Base-by-base conservation (phyloP, 148 eudicot species). In the Mesembryanthemum crystallinum region DNA sequence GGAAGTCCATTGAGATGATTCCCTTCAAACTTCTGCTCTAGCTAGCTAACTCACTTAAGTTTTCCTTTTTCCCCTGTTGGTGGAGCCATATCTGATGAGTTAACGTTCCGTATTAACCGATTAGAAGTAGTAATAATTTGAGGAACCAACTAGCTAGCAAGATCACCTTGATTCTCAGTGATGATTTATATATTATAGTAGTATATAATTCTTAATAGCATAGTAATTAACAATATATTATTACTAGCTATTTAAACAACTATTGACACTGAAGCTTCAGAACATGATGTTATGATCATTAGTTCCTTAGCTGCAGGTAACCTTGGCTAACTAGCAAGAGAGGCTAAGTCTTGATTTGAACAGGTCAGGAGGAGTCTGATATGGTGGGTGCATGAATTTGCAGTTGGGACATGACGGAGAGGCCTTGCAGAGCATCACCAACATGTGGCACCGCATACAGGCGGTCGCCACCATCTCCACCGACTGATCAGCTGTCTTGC, bases 341-440 rank as follows among this genome's bases (percentile, higher is more conserved):
- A 88, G 88, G 84, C 96, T 85, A 80, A 86, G 85, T 51, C 73
- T 80, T 61, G 83, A 81, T 42, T 85, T 83, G 76, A 88, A 78
- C 45, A 84, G 70, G 69, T 52, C 66, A n/a, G 87, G 69, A 82
- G 82, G 74, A 37, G 30, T 83, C 24, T 83, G 87, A 42, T 90
- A 87, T 29, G 85, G 85, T 27, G 92, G 91, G 81, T 91, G 98
- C 84, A 89, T 71, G 72, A 89, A 93, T 76, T 93, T 93, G 89
- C 98, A 93, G 78, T 91, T 91, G 3, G 98, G 98, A 80, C 98
- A 93, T 58, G 87, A 67, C 20, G 94, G 94, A n/a, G 97, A 86
- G 20, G 91, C 85, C 88, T 91, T 93, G 84, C 82, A 89, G 77
- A 93, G 86, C 86, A 93, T 89, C 72, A 93, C 97, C 81, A 93